Evolutionary conservation across 768 basidiomycete genomes (phyloP).

Genomic region (Neoboletus brunneissimus): DNA sequence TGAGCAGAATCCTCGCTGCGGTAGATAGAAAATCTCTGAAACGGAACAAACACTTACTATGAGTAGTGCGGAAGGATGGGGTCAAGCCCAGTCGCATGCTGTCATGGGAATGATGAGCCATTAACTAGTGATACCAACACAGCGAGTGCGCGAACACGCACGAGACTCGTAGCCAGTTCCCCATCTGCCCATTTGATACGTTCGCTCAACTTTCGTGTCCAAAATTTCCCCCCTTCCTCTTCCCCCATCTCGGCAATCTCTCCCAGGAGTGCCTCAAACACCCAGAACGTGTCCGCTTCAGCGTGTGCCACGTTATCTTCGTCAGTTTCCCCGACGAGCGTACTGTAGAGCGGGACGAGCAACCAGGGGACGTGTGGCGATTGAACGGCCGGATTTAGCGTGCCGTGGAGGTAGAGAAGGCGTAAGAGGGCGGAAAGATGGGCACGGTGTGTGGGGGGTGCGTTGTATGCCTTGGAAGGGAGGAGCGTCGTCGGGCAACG

Average conservation of each 20-base stretch:
- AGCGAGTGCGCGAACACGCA: constrained; percentile 27
- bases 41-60: constrained; percentile 47
- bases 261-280: constrained; percentile 70
- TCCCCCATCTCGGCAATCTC: constrained; percentile 76
- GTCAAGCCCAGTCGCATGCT: constrained; percentile 66
- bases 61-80: constrained; percentile 77
- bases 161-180: constrained; percentile 60
- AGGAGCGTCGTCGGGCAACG: constrained; percentile 44
- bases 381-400: constrained; percentile 67
- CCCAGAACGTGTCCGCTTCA: constrained; percentile 82
- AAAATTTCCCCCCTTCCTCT: constrained; percentile 56
- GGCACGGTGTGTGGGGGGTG: constrained; percentile 50
- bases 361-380: constrained; percentile 69
- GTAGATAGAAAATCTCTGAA: background rate
- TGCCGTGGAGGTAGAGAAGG: constrained; percentile 66
- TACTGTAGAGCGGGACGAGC: constrained; percentile 65
- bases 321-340: constrained; percentile 59
- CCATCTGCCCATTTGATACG: constrained; percentile 59
- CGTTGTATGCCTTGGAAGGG: constrained; percentile 43
- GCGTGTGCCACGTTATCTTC: constrained; percentile 58
- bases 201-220: constrained; percentile 63
- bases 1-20: background rate
- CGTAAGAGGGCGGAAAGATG: constrained; percentile 67
- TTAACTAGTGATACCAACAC: background rate
- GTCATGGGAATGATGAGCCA: background rate